These are phyloP conservation scores for Lipomyces sp. DNA, from an alignment of 805 yeast genomes.

Conservation along the genomic window DNA sequence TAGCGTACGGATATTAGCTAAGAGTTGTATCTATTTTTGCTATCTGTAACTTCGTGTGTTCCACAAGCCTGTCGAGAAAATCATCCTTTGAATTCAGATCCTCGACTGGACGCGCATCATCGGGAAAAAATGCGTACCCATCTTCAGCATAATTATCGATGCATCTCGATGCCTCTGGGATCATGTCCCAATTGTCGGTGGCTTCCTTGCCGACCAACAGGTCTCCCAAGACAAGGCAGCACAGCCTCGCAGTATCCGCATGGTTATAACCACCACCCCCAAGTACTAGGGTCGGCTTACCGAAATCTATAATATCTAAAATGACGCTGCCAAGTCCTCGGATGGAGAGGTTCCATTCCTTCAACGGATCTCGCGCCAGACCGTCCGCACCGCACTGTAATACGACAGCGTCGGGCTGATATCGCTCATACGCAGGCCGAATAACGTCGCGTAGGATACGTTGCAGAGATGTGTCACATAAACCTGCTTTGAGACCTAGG, in stretches of 20 bases:
- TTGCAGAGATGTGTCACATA: slow-evolving; percentile 53
- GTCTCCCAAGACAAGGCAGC: slow-evolving; percentile 50
- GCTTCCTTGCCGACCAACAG: slow-evolving; percentile 14
- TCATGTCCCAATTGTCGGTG: slow-evolving; percentile 23
- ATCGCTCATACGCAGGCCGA: slow-evolving; percentile 49
- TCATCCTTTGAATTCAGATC: slow-evolving; percentile 15
- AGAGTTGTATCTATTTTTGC: slow-evolving; percentile 2
- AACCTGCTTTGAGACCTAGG: slow-evolving; percentile 62
- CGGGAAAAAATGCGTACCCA: slow-evolving; percentile 23
- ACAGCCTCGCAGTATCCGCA: slow-evolving; percentile 63
- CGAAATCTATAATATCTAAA: slow-evolving; percentile 41
- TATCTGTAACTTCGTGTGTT: slow-evolving; percentile 10
- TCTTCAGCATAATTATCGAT: slow-evolving; percentile 28
- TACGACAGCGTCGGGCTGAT: slow-evolving; percentile 59
- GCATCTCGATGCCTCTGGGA: slow-evolving; percentile 20
- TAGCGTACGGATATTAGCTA: neutral
- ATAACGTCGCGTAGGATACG: slow-evolving; percentile 52
- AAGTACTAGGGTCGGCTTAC: slow-evolving; percentile 53
- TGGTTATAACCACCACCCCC: slow-evolving; percentile 84
- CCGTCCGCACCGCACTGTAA: slow-evolving; percentile 81
- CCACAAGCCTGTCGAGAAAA: slow-evolving; percentile 21
- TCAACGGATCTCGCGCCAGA: slow-evolving; percentile 62
- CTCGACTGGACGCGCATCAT: slow-evolving; percentile 5
- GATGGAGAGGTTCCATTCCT: slow-evolving; percentile 72
- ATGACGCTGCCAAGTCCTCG: slow-evolving; percentile 53